phyloP scores from a whole-genome alignment of 2,329 filamentous ascomycete genomes.

The Aspergillus sp. region DNA sequence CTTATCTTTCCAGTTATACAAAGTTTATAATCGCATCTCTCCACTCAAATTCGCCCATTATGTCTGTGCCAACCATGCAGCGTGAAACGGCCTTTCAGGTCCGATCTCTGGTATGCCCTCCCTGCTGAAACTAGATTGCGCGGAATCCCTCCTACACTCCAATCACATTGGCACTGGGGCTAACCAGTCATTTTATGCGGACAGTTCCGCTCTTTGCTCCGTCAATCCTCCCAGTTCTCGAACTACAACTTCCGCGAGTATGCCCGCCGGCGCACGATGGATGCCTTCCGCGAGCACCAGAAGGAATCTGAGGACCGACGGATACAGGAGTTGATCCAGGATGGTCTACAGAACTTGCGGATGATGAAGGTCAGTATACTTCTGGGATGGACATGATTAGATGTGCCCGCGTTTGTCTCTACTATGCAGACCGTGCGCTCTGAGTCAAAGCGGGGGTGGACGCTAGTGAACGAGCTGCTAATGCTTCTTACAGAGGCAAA shows the following conservation, averaged over 20 bases:
- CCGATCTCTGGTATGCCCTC: slow-evolving; percentile 47
- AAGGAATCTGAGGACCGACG: slow-evolving; percentile 70
- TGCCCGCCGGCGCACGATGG: slow-evolving; percentile 83
- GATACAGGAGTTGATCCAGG: slow-evolving; percentile 87
- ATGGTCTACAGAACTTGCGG: slow-evolving; percentile 82
- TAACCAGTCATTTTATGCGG: not conserved
- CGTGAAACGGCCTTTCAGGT: slow-evolving; percentile 50
- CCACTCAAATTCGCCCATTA: slow-evolving; percentile 25
- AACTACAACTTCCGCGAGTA: slow-evolving; percentile 99
- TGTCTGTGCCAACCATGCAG: slow-evolving; percentile 48
- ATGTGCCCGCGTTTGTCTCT: not conserved
- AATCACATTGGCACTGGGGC: not conserved
- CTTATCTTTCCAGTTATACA: not conserved
- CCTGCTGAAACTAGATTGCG: not conserved
- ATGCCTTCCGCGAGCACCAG: slow-evolving; percentile 84
- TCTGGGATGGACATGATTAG: not conserved
- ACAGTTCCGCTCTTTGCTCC: slow-evolving; percentile 88
- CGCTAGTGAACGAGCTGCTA: not conserved
- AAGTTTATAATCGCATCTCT: slow-evolving; percentile 5
- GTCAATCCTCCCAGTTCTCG: slow-evolving; percentile 82
- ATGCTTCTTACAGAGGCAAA: slow-evolving; percentile 73
- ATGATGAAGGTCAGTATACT: slow-evolving; percentile 74
- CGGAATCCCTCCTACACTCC: not conserved
- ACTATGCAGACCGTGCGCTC: not conserved
- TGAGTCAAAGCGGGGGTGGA: not conserved